Base-by-base conservation (phyloP, 495 filamentous ascomycete species). In the Aspergillus taichungensis region DNA sequence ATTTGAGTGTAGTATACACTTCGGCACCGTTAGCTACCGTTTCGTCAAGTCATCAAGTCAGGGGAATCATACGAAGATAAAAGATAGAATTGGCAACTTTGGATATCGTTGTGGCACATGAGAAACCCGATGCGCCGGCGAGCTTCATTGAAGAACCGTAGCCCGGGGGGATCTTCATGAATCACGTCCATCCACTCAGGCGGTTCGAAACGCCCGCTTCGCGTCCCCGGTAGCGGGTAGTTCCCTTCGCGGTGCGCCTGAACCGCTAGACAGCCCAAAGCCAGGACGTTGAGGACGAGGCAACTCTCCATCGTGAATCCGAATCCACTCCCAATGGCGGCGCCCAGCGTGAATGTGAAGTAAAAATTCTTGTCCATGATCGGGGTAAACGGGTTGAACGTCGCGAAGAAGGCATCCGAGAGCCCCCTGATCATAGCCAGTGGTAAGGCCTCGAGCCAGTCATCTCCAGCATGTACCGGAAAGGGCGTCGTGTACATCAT, bases 301-400 rank as follows among this genome's bases (percentile, higher is more conserved):
- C 69, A 73, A 45, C 60, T 73, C 41, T 73, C 69, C 42, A 73
- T 55, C 3, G 62, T 71, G 34, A 65, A 70, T 0, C 66, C 66
- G 44, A 71, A 73, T 3, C 59, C 59, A 35, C 59, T 67, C 43
- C 70, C 65, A 12, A 73, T 68, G 0, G 65, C 69, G 1, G 67
- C 53, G 3, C 67, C 66, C 6, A 73, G 60, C 2, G 69, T 73
- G 31, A 65, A 64, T 0, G 66, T 59, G 51, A 70, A 71, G 49
- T 67, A 73, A 45, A 67, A 73, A 27, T 60, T 62, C 48, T 68
- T 69, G 32, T 73, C 69, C 64, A 73, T 70, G 38, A 73, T 70
- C 2, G 69, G 69, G 6, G 69, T 73, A 18, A 64, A 73, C 0
- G 66, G 67, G 36, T 68, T 71, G 42, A 71, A 70, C 0, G 67